Conservation (phyloP, 2,329 filamentous ascomycete genomes). For the Hyphodiscus sp. region DNA sequence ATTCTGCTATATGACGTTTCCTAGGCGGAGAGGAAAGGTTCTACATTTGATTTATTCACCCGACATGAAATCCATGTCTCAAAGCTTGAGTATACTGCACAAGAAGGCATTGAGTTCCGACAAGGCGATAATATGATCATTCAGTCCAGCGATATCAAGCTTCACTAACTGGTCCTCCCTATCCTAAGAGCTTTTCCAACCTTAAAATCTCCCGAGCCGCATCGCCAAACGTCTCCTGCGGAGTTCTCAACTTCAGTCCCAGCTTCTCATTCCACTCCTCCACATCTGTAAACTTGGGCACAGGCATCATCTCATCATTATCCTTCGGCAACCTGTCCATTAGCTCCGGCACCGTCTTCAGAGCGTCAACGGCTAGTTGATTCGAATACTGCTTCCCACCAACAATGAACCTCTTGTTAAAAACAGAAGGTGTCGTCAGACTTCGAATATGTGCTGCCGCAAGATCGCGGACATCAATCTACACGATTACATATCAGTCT, state of each 20-base stretch:
- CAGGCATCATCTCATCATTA: constrained; percentile 19
- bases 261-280: constrained; percentile 18
- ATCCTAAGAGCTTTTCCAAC: constrained; percentile 11
- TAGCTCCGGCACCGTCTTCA: constrained; percentile 22
- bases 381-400: constrained; percentile 14
- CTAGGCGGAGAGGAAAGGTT: no score
- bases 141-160: no score
- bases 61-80: no score
- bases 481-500: not conserved
- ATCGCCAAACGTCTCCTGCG: constrained; percentile 23
- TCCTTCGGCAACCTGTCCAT: constrained; percentile 24
- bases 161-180: not conserved
- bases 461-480: constrained; percentile 27
- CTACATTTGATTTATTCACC: no score
- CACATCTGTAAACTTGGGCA: constrained; percentile 15
- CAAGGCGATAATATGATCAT: no score
- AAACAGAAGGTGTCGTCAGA: constrained; percentile 19
- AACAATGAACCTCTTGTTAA: constrained; percentile 19
- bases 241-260: constrained; percentile 13
- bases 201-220: constrained; percentile 23
- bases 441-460: constrained; percentile 24
- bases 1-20: no score
- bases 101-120: no score
- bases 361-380: constrained; percentile 18
- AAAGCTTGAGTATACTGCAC: no score